Conservation (phyloP, 2,329 filamentous ascomycete genomes). For the Trichoderma arundinaceum region DNA sequence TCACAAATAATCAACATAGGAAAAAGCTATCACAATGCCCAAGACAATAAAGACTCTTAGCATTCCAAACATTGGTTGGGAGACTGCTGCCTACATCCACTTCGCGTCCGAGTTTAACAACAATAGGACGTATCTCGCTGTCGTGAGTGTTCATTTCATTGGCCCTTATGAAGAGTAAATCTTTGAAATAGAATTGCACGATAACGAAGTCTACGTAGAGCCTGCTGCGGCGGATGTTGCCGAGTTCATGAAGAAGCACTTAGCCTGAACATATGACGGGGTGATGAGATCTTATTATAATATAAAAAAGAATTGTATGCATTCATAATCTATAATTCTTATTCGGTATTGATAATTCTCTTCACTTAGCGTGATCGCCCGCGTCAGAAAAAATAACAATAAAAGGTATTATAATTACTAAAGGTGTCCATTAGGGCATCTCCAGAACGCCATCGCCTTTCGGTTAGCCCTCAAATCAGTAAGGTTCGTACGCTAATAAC, state of each 20-base stretch:
- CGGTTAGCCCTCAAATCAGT: too few relatives aligned
- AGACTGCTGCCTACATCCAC: slow-evolving; percentile 1
- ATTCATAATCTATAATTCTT: too few relatives aligned
- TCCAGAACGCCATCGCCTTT: too few relatives aligned
- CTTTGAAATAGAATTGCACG: not conserved
- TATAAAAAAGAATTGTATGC: too few relatives aligned
- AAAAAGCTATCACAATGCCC: not conserved
- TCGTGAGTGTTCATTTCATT: not conserved
- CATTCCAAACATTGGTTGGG: slow-evolving; percentile 13
- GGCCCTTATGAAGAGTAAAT: slow-evolving; percentile 2
- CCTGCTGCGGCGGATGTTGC: not conserved
- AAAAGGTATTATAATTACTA: too few relatives aligned
- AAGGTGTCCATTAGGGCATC: too few relatives aligned
- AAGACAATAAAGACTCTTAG: slow-evolving; percentile 5
- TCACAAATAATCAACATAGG: not conserved
- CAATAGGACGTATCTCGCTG: not conserved
- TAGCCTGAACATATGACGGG: not conserved
- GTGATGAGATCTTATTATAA: not conserved
- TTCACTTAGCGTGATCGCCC: too few relatives aligned
- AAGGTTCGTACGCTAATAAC: too few relatives aligned
- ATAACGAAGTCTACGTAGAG: not conserved
- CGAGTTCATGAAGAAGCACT: not conserved
- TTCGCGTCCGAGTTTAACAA: not conserved
- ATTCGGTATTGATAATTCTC: too few relatives aligned
- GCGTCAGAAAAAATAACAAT: too few relatives aligned